phyloP scores from a whole-genome alignment of 164 flowering plant genomes.

The Vitis cinerea region DNA sequence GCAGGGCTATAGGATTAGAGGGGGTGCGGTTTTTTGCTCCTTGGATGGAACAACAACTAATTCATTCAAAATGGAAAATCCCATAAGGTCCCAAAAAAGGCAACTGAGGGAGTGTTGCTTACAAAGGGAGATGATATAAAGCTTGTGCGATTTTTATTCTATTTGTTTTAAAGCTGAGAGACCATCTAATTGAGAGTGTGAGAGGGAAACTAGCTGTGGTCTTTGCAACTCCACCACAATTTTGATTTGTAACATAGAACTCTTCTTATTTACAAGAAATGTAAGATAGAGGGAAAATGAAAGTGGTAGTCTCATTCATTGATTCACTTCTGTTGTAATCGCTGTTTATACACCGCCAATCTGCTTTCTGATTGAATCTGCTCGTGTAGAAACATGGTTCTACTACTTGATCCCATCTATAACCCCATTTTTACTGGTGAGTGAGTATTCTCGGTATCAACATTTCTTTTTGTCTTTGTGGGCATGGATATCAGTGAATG shows the following conservation, averaged over 20 bases:
- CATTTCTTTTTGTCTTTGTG: not conserved
- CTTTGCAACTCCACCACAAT: conserved; percentile 47
- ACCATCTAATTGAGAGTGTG: conserved; percentile 30
- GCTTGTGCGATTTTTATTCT: conserved; percentile 28
- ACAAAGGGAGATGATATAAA: conserved; percentile 14
- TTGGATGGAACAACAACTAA: conserved; percentile 7
- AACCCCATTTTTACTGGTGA: too few relatives aligned
- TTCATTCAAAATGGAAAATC: conserved; percentile 22
- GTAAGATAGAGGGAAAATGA: conserved; percentile 42
- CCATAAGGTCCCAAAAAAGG: conserved; percentile 10
- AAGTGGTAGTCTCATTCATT: conserved; percentile 39
- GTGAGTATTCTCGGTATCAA: too few relatives aligned
- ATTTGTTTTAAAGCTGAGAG: conserved; percentile 21
- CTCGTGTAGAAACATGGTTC: not conserved
- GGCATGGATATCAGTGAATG: not conserved
- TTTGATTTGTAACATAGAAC: conserved; percentile 74
- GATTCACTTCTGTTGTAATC: conserved; percentile 20
- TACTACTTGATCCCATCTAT: not conserved
- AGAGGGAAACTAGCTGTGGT: conserved; percentile 31
- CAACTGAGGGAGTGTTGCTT: conserved; percentile 12
- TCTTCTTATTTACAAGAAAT: conserved; percentile 40
- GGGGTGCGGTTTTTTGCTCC: conserved; percentile 8
- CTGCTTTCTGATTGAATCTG: not conserved
- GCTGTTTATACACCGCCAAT: not conserved
- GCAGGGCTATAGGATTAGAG: conserved; percentile 19